Evolutionary conservation across 352 stramenopile genomes (phyloP), one percentile per base, ranked within the genome.

Genomic region (Phytophthora cajani): DNA sequence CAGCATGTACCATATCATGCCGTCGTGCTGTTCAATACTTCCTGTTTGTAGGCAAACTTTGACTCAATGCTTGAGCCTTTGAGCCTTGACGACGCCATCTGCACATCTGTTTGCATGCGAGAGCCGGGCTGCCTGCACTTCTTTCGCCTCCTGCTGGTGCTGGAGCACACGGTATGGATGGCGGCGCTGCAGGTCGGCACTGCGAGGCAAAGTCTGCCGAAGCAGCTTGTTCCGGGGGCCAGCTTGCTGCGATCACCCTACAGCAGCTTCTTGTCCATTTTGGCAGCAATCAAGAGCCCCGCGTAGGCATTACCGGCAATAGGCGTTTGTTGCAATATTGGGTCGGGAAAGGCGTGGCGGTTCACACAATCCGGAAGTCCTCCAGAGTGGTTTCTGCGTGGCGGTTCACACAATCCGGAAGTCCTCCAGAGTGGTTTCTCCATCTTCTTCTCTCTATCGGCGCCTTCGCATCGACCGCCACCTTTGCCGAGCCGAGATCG

Each of bases 121-220:
- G 64, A 71, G 64, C 59, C 64, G 56, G 64, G 64, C 21, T 38
- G 33, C 30, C 27, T 58, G 30, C 64, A 66, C 30, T 67, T 67
- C 30, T 67, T 49, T 66, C 51, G 58, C 64, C 57, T 21, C 64
- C 64, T 42, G 40, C 33, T 72, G 65, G 55, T 64, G 40, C 58
- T 8, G 32, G 27, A 21, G 65, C 58, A 72, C 46, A 67, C 65
- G 65, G 58, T 72, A 72, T 72, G 58, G 58, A 49, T 72, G 64
- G 64, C 49, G 32, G 21, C 16, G 17, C 53, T 69, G 44, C 23
- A 58, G 32, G 23, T 16, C 32, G 23, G 30, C 38, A 62, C 27
- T 58, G 59, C 51, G 42, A 38, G 51, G 27, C 51, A 40, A 54
- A 52, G 25, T 59, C 63, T 58, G 40, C 44, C 19, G 14, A 27